phyloP scores from a whole-genome alignment of 2,329 filamentous ascomycete species.

The Colletotrichum tamarilloi region DNA sequence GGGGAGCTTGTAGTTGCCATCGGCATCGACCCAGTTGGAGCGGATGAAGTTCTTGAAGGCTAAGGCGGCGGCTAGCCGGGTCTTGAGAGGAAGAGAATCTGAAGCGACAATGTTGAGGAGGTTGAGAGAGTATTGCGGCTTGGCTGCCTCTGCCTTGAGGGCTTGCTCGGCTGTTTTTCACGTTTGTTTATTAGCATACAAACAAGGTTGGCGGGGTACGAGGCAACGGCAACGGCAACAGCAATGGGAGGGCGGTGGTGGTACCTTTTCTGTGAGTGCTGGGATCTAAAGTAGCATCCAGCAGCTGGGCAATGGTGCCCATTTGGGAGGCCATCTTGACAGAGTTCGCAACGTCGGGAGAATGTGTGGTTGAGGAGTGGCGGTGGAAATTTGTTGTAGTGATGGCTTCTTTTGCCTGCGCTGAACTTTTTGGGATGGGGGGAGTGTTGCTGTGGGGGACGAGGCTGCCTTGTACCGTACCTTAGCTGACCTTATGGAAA shows the following conservation, averaged over 20 bases:
- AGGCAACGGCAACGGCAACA: conserved; percentile 30
- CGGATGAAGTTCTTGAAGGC: conserved; percentile 99
- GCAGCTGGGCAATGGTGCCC: conserved; percentile 78
- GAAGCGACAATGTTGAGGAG: conserved; percentile 92
- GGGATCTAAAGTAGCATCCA: conserved; percentile 91
- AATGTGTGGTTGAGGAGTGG: not conserved
- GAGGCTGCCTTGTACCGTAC: conserved; percentile 22
- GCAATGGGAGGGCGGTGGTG: conserved; percentile 3
- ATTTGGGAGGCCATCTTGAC: conserved; percentile 67
- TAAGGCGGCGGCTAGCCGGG: conserved; percentile 86
- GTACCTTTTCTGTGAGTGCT: conserved; percentile 89
- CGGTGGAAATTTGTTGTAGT: conserved; percentile 9
- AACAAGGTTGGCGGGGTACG: conserved; percentile 43
- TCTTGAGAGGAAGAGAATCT: conserved; percentile 77
- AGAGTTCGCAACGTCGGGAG: conserved; percentile 31
- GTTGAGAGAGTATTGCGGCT: conserved; percentile 86
- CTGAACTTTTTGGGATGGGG: conserved; percentile 33
- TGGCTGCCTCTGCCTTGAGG: conserved; percentile 82
- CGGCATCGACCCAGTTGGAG: conserved; percentile 93
- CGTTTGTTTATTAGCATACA: conserved; percentile 50
- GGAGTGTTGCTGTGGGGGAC: conserved; percentile 32
- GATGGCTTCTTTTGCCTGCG: conserved; percentile 15
- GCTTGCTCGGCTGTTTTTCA: conserved; percentile 77
- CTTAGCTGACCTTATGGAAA: conserved; percentile 13
- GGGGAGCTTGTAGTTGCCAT: conserved; percentile 91